phyloP scores from a whole-genome alignment of 768 basidiomycete genomes.

The Dioszegia hungarica region DNA sequence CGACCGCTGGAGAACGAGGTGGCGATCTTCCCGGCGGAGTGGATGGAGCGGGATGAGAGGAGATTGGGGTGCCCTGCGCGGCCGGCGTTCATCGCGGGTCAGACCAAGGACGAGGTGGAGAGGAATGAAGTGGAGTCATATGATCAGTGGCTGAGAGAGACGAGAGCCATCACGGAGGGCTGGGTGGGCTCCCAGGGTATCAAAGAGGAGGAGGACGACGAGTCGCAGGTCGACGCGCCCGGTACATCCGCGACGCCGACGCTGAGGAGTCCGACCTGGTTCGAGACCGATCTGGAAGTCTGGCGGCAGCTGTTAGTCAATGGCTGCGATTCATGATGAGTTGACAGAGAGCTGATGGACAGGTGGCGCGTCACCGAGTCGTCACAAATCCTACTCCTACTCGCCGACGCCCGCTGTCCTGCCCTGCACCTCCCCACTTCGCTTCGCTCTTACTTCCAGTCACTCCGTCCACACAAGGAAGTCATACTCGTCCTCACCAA shows the following conservation, averaged over 20 bases:
- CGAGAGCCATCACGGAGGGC: conserved; percentile 57
- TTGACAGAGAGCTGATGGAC: neutral
- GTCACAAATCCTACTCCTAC: conserved; percentile 89
- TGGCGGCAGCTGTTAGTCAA: conserved; percentile 77
- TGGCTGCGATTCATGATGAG: neutral
- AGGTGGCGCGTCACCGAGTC: conserved; percentile 90
- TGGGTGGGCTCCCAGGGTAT: too few relatives aligned
- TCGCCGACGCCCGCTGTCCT: conserved; percentile 94
- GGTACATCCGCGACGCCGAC: neutral
- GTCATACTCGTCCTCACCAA: conserved; percentile 93
- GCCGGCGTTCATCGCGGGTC: conserved; percentile 80
- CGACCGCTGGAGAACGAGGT: conserved; percentile 32
- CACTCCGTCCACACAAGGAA: conserved; percentile 59
- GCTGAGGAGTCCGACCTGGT: conserved; percentile 72
- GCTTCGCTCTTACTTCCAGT: conserved; percentile 69
- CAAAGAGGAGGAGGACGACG: conserved; percentile 52
- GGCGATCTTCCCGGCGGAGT: conserved; percentile 21
- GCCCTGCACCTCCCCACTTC: conserved; percentile 88
- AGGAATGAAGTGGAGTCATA: conserved; percentile 81
- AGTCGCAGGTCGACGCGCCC: conserved; percentile 63
- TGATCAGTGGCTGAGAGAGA: conserved; percentile 68
- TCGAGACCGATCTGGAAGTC: conserved; percentile 95
- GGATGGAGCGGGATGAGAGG: conserved; percentile 25
- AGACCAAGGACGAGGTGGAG: conserved; percentile 84
- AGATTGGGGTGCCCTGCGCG: conserved; percentile 58